phyloP scores from a whole-genome alignment of 768 basidiomycete genomes.

The Leccinum olivaceopallidum region DNA sequence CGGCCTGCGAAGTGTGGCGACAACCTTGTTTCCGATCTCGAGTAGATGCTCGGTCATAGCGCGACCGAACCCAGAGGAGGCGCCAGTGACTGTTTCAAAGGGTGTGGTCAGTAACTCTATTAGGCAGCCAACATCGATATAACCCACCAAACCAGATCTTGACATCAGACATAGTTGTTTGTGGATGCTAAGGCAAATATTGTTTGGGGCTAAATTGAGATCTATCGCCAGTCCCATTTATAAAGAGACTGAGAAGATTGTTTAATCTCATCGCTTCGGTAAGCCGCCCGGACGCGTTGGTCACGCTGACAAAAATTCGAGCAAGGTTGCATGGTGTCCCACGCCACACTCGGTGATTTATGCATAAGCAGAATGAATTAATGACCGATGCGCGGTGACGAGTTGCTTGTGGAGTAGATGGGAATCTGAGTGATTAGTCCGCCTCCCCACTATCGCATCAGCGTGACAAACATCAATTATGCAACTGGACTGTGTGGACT shows the following conservation, averaged over 20 bases:
- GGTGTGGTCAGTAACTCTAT: background rate
- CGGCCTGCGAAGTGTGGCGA: conserved; percentile 45
- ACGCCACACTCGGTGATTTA: background rate
- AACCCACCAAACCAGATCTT: conserved; percentile 23
- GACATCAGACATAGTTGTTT: conserved; percentile 13
- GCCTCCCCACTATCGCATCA: background rate
- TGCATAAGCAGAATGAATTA: background rate
- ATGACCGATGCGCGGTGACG: background rate
- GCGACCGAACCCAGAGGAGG: conserved; percentile 40
- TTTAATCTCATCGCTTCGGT: background rate
- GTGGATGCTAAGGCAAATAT: background rate
- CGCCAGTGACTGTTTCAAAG: conserved; percentile 16
- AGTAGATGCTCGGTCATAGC: conserved; percentile 30
- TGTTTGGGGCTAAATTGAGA: background rate
- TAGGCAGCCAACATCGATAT: background rate
- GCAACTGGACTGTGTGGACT: background rate
- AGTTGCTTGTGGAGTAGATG: background rate
- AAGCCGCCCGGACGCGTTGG: background rate
- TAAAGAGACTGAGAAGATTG: background rate
- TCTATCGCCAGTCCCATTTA: background rate
- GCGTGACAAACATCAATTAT: background rate
- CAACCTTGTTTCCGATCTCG: conserved; percentile 36
- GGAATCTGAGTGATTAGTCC: background rate
- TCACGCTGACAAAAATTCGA: background rate
- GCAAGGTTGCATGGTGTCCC: background rate